These are phyloP conservation scores for Porphyrellus cyaneotinctus DNA, from an alignment of 768 basidiomycete genomes.

Conservation along the genomic window DNA sequence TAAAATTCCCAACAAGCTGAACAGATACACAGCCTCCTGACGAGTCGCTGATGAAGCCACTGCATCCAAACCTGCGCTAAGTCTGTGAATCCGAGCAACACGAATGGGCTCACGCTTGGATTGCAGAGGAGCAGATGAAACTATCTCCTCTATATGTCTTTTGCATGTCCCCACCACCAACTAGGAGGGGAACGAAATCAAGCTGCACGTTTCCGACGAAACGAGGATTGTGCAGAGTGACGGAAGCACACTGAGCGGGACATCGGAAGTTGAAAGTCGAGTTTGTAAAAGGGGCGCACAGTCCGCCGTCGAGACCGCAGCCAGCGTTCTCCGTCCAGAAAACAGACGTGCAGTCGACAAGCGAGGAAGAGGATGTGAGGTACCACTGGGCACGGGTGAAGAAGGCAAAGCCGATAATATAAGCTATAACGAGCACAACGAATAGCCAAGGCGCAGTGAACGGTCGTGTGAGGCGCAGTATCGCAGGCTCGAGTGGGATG, in stretches of 20 bases:
- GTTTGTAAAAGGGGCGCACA: slow-evolving; percentile 62
- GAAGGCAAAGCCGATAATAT: slow-evolving; percentile 71
- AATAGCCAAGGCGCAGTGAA: slow-evolving; percentile 55
- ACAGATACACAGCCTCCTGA: slow-evolving; percentile 77
- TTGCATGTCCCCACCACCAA: slow-evolving; percentile 77
- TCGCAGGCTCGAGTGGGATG: slow-evolving; percentile 51
- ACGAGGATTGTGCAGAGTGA: slow-evolving; percentile 68
- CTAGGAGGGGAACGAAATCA: slow-evolving; percentile 68
- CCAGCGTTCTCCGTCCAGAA: slow-evolving; percentile 67
- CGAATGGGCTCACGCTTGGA: slow-evolving; percentile 60
- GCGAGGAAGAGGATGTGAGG: slow-evolving; percentile 58
- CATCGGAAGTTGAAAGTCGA: slow-evolving; percentile 72
- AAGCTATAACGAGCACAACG: slow-evolving; percentile 50
- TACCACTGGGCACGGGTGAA: slow-evolving; percentile 71
- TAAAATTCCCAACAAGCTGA: slow-evolving; percentile 68
- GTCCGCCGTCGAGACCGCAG: slow-evolving; percentile 67
- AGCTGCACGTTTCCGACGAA: slow-evolving; percentile 65
- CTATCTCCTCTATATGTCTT: slow-evolving; percentile 78
- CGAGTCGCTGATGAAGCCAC: slow-evolving; percentile 59
- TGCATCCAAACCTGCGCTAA: slow-evolving; percentile 26
- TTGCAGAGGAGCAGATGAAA: slow-evolving; percentile 81
- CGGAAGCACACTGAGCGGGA: slow-evolving; percentile 63
- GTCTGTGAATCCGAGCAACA: neutral
- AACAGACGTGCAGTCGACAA: slow-evolving; percentile 62
- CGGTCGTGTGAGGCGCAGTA: slow-evolving; percentile 48